Evolutionary conservation across 352 stramenopile genomes (phyloP), one percentile per base, ranked within the genome.

Genomic region (Aphanomyces cochlioides): DNA sequence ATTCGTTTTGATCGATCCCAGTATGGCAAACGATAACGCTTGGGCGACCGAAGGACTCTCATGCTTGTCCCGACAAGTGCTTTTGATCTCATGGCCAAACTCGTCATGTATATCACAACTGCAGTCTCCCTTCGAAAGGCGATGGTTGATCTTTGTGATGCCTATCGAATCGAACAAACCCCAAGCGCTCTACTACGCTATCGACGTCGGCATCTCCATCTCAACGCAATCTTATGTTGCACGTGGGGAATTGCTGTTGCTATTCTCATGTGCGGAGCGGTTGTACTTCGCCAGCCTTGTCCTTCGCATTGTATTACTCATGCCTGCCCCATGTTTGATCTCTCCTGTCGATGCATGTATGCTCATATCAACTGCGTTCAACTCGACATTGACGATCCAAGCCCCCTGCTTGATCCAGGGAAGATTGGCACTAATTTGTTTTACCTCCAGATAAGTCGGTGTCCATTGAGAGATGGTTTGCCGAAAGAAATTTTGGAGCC

Each of bases 331-430:
- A 12, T 61, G 15, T 61, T 19, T 19, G 34, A 41, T 37, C 15
- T 40, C 54, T 45, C 54, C n/a, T 61, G 54, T n/a, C 19, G 43
- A 41, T 61, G 54, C 28, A 37, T 5, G 6, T 61, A 61, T 40
- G 54, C 21, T 4, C 4, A 61, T 17, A 13, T 61, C 54, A 61
- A 61, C 54, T 61, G 54, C 54, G 21, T 3, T 1, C 19, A 3
- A 12, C 15, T 61, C 34, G 21, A 37, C 19, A 61, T 61, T 17
- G 21, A 37, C 21, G 54, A 61, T 5, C 54, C 54, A 28, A 39
- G 39, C 34, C 21, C 54, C 15, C 21, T 61, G 5, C 54, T 61
- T n/a, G 19, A 19, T 40, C 13, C 54, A 39, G 12, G 15, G 3
- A 10, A 12, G 28, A 39, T 61, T 37, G 54, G 54, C 54, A 40